Conservation (phyloP, 768 basidiomycete genomes). For the Russula sp. region DNA sequence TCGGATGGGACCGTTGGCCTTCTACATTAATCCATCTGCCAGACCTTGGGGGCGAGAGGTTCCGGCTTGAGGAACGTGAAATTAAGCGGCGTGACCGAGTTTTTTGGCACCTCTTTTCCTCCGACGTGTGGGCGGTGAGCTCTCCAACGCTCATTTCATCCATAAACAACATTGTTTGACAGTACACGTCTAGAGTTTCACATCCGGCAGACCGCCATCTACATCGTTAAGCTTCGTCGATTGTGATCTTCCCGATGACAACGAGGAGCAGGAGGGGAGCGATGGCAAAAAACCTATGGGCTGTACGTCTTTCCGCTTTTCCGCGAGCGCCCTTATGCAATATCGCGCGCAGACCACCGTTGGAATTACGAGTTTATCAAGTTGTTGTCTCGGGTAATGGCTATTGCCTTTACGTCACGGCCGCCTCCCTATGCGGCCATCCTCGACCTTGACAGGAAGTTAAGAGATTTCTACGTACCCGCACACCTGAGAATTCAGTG, state of each 20-base stretch:
- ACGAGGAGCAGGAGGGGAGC: slow-evolving; percentile 15
- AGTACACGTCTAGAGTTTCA: slow-evolving; percentile 31
- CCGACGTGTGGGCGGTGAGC: slow-evolving; percentile 60
- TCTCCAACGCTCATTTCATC: not conserved
- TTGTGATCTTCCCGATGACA: slow-evolving; percentile 32
- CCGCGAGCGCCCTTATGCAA: not conserved
- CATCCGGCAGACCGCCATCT: slow-evolving; percentile 34
- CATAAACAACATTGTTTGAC: not conserved
- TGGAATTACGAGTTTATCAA: slow-evolving; percentile 54
- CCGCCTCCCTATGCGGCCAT: slow-evolving; percentile 51
- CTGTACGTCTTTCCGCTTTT: slow-evolving; percentile 15
- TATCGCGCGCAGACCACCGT: slow-evolving; percentile 41
- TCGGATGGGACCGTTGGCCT: not conserved
- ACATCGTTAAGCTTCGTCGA: slow-evolving; percentile 32
- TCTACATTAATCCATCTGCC: slow-evolving; percentile 21
- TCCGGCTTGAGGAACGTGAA: slow-evolving; percentile 50
- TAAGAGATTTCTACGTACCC: slow-evolving; percentile 60
- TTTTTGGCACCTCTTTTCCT: slow-evolving; percentile 67
- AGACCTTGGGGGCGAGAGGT: slow-evolving; percentile 62
- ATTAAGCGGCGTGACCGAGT: slow-evolving; percentile 50
- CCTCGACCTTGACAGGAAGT: slow-evolving; percentile 55
- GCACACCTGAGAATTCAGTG: slow-evolving; percentile 41
- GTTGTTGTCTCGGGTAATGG: slow-evolving; percentile 46
- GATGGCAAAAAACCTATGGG: slow-evolving; percentile 22
- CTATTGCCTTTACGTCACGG: slow-evolving; percentile 39